These are phyloP conservation scores for Phallus indusiatus DNA, from an alignment of 768 basidiomycete genomes.

Conservation along the genomic window DNA sequence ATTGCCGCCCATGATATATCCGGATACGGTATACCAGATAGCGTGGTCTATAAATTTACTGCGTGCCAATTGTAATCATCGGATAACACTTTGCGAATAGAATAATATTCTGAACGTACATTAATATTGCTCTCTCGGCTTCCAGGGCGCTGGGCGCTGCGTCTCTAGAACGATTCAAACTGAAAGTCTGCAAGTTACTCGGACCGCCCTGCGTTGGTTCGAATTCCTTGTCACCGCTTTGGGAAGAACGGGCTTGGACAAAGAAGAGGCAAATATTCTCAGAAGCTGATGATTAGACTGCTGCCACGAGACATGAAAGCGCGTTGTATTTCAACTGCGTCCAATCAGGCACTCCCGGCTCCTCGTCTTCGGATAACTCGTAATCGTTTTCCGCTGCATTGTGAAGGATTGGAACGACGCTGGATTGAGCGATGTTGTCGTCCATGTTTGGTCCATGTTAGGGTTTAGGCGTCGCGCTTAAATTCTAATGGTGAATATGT, in stretches of 20 bases:
- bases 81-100: conserved; percentile 1
- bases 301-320: conserved; percentile 4
- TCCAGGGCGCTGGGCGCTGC: conserved; percentile 84
- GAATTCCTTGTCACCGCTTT: conserved; percentile 97
- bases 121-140: conserved; percentile 64
- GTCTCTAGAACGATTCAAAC: conserved; percentile 65
- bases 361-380: conserved; percentile 61
- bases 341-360: conserved; percentile 79
- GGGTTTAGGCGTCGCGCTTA: no score
- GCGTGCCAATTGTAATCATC: neutral
- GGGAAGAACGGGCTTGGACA: conserved; percentile 30
- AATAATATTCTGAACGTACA: conserved; percentile 32
- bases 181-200: conserved; percentile 67
- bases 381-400: conserved; percentile 34
- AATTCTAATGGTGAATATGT: no score
- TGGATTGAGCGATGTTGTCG: conserved; percentile 44
- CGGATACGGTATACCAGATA: conserved; percentile 76
- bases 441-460: no score
- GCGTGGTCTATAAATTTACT: conserved; percentile 77
- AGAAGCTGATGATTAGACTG: conserved; percentile 1
- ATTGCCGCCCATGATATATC: conserved; percentile 54
- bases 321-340: conserved; percentile 48
- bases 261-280: neutral
- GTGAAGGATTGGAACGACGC: conserved; percentile 3
- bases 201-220: conserved; percentile 53